Conservation (phyloP, 148 eudicot species). For the Rhododendron vialii region DNA sequence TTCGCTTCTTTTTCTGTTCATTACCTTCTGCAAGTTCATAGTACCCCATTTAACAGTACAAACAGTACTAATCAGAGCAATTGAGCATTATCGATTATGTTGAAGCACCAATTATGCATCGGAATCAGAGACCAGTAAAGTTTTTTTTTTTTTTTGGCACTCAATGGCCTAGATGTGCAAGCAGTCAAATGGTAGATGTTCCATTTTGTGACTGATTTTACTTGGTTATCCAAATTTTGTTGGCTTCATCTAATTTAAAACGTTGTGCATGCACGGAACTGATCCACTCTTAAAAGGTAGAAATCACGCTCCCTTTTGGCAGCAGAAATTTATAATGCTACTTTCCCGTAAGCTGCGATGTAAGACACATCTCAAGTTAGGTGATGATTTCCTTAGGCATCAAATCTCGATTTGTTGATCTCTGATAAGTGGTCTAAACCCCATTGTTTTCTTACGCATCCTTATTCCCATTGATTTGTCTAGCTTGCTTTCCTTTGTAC, state of each 20-base stretch:
- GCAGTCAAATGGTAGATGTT: background rate
- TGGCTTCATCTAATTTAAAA: background rate
- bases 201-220: background rate
- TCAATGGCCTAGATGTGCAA: background rate
- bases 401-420: background rate
- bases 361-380: background rate
- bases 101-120: background rate
- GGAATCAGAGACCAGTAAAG: background rate
- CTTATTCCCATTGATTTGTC: background rate
- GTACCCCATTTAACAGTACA: background rate
- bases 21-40: slow-evolving; percentile 57
- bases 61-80: background rate
- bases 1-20: slow-evolving; percentile 83
- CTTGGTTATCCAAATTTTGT: background rate
- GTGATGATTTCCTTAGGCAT: background rate
- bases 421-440: background rate
- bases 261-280: background rate
- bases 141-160: background rate
- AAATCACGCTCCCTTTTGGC: background rate
- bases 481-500: background rate
- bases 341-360: background rate
- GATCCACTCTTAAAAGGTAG: background rate
- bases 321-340: background rate
- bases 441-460: background rate
- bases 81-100: background rate